Base-by-base conservation (phyloP, 1,139 yeast genomes). In the Saccharomycopsis hybrid region DNA sequence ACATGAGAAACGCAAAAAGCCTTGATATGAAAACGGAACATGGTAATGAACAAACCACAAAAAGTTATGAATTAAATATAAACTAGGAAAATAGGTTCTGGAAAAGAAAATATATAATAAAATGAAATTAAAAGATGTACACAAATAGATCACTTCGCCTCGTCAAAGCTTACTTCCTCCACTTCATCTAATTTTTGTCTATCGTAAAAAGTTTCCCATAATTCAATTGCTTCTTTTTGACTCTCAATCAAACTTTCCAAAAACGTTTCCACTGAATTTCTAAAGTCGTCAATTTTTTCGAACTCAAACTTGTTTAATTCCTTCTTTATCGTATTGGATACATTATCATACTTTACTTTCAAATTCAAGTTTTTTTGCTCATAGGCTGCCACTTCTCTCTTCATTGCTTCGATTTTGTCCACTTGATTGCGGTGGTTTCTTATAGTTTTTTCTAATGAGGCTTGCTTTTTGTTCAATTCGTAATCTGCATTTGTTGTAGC, bases 181-280 rank as follows among this genome's bases (percentile, higher is more conserved):
- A 41, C 49, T 32, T 44, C 36, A 33, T 44, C 44, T 24, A 45
- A 37, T 27, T 49, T 45, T 30, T 48, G 37, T 44, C 45, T 44
- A 13, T 48, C 41, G 13, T 48, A 83, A 59, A 85, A 92, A 0
- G 96, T 85, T 67, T 92, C 97, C 95, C 97, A 92, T 33, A 87
- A 67, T 66, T 92, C 98, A 58, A 92, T 92, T 35, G 92, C 82
- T 64, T 89, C 97, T 68, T 92, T 94, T 65, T 92, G 98, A 18
- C 92, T 77, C 66, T 92, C 98, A 47, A 90, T 86, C 28, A 95
- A 80, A 53, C 94, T 80, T 65, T 94, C 98, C 61, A 95, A 76
- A 60, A 82, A 90, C 27, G 90, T 82, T 66, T 92, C 99, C 53
- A 92, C 88, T 56, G 90, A 78, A 61, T 87, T 86, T 61, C 96